Evolutionary conservation across 495 filamentous ascomycete species (phyloP).

Genomic region (Podospora sp.): DNA sequence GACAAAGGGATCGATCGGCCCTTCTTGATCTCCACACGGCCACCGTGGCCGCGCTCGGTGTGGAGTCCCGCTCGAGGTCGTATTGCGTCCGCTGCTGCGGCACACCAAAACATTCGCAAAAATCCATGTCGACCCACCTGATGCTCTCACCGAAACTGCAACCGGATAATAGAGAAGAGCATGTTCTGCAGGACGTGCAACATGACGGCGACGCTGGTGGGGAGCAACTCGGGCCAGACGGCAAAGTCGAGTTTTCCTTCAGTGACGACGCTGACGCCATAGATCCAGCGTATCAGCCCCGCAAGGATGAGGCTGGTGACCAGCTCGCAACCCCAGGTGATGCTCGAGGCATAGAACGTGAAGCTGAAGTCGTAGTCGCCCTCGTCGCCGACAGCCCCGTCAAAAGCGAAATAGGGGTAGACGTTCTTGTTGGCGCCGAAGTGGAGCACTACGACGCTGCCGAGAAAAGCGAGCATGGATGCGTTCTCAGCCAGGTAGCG

Average conservation of each 20-base stretch:
- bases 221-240: slow-evolving; percentile 63
- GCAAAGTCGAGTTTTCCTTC: slow-evolving; percentile 62
- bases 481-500: slow-evolving; percentile 63
- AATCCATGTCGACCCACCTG: not conserved
- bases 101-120: not conserved
- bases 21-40: not conserved
- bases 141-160: slow-evolving; percentile 54
- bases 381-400: slow-evolving; percentile 43
- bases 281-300: slow-evolving; percentile 55
- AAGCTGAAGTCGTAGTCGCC: slow-evolving; percentile 55
- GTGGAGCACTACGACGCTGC: slow-evolving; percentile 61
- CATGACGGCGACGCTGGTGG: slow-evolving; percentile 61
- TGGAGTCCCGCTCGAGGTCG: not conserved
- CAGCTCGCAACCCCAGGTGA: slow-evolving; percentile 66
- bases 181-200: slow-evolving; percentile 69
- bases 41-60: not conserved
- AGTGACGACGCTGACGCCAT: slow-evolving; percentile 58
- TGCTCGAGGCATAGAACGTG: slow-evolving; percentile 60
- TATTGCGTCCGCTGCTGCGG: not conserved
- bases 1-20: not conserved
- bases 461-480: slow-evolving; percentile 66
- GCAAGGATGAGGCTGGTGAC: slow-evolving; percentile 58
- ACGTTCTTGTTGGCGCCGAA: slow-evolving; percentile 64
- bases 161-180: slow-evolving; percentile 63
- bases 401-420: slow-evolving; percentile 62